Conservation (phyloP, 2,329 filamentous ascomycete genomes). For the Cercospora sp. region DNA sequence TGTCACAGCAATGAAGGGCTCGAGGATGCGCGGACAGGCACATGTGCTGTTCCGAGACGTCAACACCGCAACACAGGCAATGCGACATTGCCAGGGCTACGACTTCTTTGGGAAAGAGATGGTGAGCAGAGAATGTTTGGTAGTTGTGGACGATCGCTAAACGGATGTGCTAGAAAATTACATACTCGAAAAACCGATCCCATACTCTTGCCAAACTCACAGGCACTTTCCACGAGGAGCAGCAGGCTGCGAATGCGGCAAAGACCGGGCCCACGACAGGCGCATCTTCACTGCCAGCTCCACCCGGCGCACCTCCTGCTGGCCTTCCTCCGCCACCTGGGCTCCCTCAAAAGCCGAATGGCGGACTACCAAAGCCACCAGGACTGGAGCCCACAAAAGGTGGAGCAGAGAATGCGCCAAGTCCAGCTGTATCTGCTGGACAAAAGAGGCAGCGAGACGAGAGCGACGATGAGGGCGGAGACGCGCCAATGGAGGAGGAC, state of each 20-base stretch:
- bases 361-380: slow-evolving; percentile 28
- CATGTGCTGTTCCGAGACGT: slow-evolving; percentile 89
- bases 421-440: slow-evolving; percentile 51
- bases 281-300: slow-evolving; percentile 20
- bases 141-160: slow-evolving; percentile 19
- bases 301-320: slow-evolving; percentile 32
- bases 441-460: slow-evolving; percentile 53
- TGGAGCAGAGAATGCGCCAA: slow-evolving; percentile 50
- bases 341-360: slow-evolving; percentile 31
- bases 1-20: slow-evolving; percentile 83
- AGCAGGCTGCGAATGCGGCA: slow-evolving; percentile 43
- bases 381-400: slow-evolving; percentile 43
- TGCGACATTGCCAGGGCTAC: slow-evolving; percentile 83
- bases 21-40: slow-evolving; percentile 93
- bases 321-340: slow-evolving; percentile 31
- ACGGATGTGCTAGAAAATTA: slow-evolving; percentile 66
- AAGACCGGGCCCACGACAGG: slow-evolving; percentile 33
- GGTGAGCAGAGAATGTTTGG: slow-evolving; percentile 55
- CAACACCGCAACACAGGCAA: slow-evolving; percentile 88
- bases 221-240: slow-evolving; percentile 72
- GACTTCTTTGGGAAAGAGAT: slow-evolving; percentile 82
- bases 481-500: slow-evolving; percentile 48
- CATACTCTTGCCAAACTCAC: slow-evolving; percentile 87
- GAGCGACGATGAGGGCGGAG: slow-evolving; percentile 44
- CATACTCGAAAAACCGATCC: slow-evolving; percentile 87